Base-by-base conservation (phyloP, 306 rosid species). In the Myrica gale region DNA sequence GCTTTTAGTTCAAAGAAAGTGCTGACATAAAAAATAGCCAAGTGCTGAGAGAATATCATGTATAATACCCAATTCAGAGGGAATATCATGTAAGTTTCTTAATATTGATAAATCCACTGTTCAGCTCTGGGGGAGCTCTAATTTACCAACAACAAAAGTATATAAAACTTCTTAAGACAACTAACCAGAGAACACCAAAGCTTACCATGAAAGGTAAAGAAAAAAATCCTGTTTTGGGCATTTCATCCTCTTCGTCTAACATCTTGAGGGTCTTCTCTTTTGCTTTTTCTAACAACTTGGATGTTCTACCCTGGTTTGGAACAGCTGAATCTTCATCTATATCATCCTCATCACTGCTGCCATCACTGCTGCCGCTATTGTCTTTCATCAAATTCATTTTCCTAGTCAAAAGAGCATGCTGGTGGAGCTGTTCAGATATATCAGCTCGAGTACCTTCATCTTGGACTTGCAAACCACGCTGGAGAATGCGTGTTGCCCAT, bases 391-490 rank as follows among this genome's bases (percentile, higher is more conserved):
- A 80, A 68, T 89, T 85, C 85, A 82, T 87, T 87, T 95, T 95
- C 82, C 97, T 88, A 57, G 92, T 89, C 91, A 95, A 87, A 21
- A 74, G 86, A 65, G 88, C 63, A 63, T 90, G 97, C 76, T 80
- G 74, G 68, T 78, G 90, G 74, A 87, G 90, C 80, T 88, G 93
- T 74, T 95, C 97, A 13, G 87, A 80, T 73, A 95, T 82, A 17
- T 97, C 99, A 80, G 86, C 87, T 48, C 97, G 92, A 74, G 99
- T 95, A 62, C 97, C 97, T 56, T 95, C 99, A 82, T 95, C 97
- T 87, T 95, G 99, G 20, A 54, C 81, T 69, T 81, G 72, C 72
- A 90, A 77, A 82, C 99, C 93, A 70, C 99, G 97, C 56, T 75
- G 75, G 76, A 86, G 72, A 19, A 83, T 81, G 76, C 90, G 99